Base-by-base conservation (phyloP, 2,329 filamentous ascomycete genomes). In the Dothiorella sarmentorum region DNA sequence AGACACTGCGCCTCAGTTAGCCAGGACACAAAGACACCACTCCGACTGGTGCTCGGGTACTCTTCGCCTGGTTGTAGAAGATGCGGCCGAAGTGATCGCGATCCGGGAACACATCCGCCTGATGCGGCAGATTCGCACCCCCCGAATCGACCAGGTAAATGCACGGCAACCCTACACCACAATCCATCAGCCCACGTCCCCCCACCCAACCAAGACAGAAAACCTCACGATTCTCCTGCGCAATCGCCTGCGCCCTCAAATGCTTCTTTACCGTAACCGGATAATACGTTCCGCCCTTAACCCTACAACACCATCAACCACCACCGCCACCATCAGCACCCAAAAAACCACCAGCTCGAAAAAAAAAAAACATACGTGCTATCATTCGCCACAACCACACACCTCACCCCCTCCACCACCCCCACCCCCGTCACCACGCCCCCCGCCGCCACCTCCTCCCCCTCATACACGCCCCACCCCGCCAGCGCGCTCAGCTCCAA, bases 191-290 rank as follows among this genome's bases (percentile, higher is more conserved):
- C 4, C 10, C 9, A 5, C 13, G 4, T n/a, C 2, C 24, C 2
- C 38, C 4, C 11, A 2, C 6, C 7, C 10, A 4, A 7, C n/a
- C n/a, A n/a, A n/a, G n/a, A n/a, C n/a, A n/a, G 9, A 10, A 17
- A n/a, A 1, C 74, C 82, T 69, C 71, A 87, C 85, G 87, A 73
- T 97, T 97, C 72, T 97, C 90, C 64, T 90, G 85, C 0, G 93
- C 93, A 63, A 97, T 89, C 26, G 89, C 86, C 74, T 99, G 94
- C 4, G 93, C 93, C 62, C 93, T 85, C 15, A 97, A 80, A 73
- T 97, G 94, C 80, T 99, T 99, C 79, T 97, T 97, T 60, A 97
- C 90, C 0, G 93, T 99, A 66, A 97, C 91, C 1, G 93, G 93
- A 70, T 93, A 97, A 76, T 99, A 99, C 1, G 93, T 96, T 22